Base-by-base conservation (phyloP, 2,329 filamentous ascomycete species). In the Penicillium crustosum region DNA sequence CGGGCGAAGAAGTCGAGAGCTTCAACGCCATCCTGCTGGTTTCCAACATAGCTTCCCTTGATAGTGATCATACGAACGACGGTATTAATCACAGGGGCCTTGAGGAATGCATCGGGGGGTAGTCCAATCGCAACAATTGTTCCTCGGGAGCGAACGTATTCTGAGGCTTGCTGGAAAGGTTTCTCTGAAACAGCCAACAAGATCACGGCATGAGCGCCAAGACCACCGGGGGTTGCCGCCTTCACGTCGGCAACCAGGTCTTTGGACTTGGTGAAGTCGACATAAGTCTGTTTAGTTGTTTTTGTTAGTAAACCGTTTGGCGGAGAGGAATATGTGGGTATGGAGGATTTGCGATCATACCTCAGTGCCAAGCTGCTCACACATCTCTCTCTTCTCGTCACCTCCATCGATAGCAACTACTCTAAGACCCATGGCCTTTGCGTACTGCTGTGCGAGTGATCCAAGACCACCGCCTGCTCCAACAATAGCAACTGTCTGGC, bases 131-230 rank as follows among this genome's bases (percentile, higher is more conserved):
- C 93, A 61, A 96, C 83, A 69, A 96, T 89, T 44, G 86, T 85
- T 57, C 92, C 93, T 59, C 86, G 85, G 54, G 90, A 84, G 55
- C 92, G 89, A 62, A 96, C 88, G 77, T 96, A 96, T 77, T 83
- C 86, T 36, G 88, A 86, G 49, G 93, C 93, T 79, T 96, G 91
- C 79, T 96, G 90, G 86, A 96, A 96, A 47, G 93, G 92, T 81
- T 88, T 90, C 83, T 96, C 91, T 66, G 81, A 84, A 42, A 91
- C 90, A 60, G 92, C 91, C 55, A 96, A 85, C 43, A 96, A 81
- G 63, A 96, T 81, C 61, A 92, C 91, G 35, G 91, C 92, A 70
- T 95, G 89, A 6, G 92, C 61, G 4, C 59, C 59, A 36, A 61
- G 91, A 47, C 93, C 90, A 67, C 93, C 91, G 27, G 83, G 77